Conservation (phyloP, 805 yeast species). For the Metschnikowia dekortorum region DNA sequence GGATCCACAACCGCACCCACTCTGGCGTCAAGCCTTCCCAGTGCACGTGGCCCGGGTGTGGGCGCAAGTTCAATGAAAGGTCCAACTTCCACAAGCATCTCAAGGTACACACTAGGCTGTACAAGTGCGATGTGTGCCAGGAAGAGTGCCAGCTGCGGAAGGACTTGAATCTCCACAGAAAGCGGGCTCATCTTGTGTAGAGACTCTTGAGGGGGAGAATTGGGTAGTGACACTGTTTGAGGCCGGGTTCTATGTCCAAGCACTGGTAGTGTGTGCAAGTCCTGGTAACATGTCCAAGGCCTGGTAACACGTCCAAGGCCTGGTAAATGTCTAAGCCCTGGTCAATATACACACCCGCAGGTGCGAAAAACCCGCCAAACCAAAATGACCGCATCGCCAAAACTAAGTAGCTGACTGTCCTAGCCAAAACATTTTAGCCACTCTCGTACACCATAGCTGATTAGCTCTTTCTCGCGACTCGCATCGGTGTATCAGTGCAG, state of each 20-base stretch:
- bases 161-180: constrained; percentile 37
- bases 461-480: background rate
- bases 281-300: too few species aligned
- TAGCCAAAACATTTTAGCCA: background rate
- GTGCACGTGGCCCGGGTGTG: constrained; percentile 79
- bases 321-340: background rate
- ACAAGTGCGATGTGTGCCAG: constrained; percentile 50
- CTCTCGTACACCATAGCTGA: too few species aligned
- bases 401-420: background rate
- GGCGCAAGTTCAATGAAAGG: constrained; percentile 80
- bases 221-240: too few species aligned
- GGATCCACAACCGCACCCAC: constrained; percentile 81
- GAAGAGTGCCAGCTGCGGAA: constrained; percentile 46
- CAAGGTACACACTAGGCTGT: constrained; percentile 63
- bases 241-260: too few species aligned
- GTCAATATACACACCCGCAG: background rate
- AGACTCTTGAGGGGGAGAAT: background rate
- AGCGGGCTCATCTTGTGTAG: constrained; percentile 3
- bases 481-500: background rate
- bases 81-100: constrained; percentile 86
- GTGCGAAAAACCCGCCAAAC: background rate
- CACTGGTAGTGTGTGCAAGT: too few species aligned
- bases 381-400: background rate
- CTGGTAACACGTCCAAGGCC: too few species aligned
- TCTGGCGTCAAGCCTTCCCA: constrained; percentile 85